These are phyloP conservation scores for Lecanoromycetidae sp. DNA, from an alignment of 2,329 filamentous ascomycete species.

Conservation along the genomic window DNA sequence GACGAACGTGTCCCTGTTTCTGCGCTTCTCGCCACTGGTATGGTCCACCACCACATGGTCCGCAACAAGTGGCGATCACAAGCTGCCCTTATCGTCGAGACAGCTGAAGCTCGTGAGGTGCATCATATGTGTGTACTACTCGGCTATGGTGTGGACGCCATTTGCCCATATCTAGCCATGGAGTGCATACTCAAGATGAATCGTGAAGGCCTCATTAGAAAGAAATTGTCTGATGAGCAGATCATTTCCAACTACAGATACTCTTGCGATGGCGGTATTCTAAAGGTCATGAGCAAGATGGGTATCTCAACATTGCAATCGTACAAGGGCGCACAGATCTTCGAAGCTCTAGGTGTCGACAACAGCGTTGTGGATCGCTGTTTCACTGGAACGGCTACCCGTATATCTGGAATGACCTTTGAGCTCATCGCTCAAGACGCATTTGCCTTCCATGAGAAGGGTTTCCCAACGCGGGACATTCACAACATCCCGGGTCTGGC, in stretches of 20 bases:
- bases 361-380: slow-evolving; percentile 85
- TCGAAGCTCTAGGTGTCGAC: slow-evolving; percentile 87
- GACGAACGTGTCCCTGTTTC: slow-evolving; percentile 76
- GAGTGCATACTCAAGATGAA: slow-evolving; percentile 97
- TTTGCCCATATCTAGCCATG: slow-evolving; percentile 90
- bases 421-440: slow-evolving; percentile 88
- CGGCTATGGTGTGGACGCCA: slow-evolving; percentile 85
- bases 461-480: slow-evolving; percentile 71
- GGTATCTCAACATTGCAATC: slow-evolving; percentile 92
- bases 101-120: slow-evolving; percentile 88
- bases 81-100: slow-evolving; percentile 78
- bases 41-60: slow-evolving; percentile 91
- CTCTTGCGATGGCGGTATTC: slow-evolving; percentile 87
- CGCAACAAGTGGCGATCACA: slow-evolving; percentile 91
- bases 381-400: slow-evolving; percentile 86
- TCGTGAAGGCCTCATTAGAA: slow-evolving; percentile 82
- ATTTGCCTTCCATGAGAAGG: slow-evolving; percentile 88
- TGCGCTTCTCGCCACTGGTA: slow-evolving; percentile 73
- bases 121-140: slow-evolving; percentile 98
- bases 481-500: slow-evolving; percentile 65
- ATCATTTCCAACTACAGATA: slow-evolving; percentile 95
- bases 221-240: slow-evolving; percentile 68
- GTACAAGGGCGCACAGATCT: slow-evolving; percentile 97
- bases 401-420: slow-evolving; percentile 88
- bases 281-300: slow-evolving; percentile 99